These are phyloP conservation scores for Draba incana DNA, from an alignment of 345 rosid genomes.

Conservation along the genomic window DNA sequence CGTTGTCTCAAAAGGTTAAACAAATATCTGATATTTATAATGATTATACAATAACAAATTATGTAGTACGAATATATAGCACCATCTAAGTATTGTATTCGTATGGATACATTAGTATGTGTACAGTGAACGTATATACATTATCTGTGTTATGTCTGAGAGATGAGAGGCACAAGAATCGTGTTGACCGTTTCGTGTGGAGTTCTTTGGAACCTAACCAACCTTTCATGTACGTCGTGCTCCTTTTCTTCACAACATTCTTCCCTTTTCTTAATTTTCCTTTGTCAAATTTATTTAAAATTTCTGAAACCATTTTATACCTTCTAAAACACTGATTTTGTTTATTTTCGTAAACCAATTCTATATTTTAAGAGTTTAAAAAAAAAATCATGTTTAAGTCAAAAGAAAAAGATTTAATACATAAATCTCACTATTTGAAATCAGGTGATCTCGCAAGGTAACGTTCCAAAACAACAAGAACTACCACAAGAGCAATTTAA, in stretches of 20 bases:
- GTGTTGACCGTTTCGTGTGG: slow-evolving; percentile 91
- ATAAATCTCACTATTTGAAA: background rate
- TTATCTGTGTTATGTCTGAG: slow-evolving; percentile 33
- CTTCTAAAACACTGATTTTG: too few relatives aligned
- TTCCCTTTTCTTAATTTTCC: slow-evolving; percentile 4
- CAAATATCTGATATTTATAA: slow-evolving; percentile 1
- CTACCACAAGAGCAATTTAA: slow-evolving; percentile 73
- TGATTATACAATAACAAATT: slow-evolving; percentile 22
- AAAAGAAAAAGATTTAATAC: too few relatives aligned
- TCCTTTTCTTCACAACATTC: slow-evolving; percentile 45
- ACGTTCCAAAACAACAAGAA: slow-evolving; percentile 63
- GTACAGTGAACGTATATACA: background rate
- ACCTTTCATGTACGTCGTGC: slow-evolving; percentile 52
- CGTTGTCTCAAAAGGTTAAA: slow-evolving; percentile 3
- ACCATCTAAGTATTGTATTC: slow-evolving; percentile 6
- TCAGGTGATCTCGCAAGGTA: slow-evolving; percentile 78
- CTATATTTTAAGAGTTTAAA: too few relatives aligned
- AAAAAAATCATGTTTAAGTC: too few relatives aligned
- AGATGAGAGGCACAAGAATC: slow-evolving; percentile 68
- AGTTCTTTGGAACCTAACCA: slow-evolving; percentile 45
- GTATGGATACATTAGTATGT: slow-evolving; percentile 16
- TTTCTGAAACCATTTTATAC: background rate
- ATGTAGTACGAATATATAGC: background rate
- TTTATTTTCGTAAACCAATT: too few relatives aligned
- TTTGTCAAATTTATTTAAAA: background rate